Evolutionary conservation across 805 yeast genomes (phyloP), one percentile per base, ranked within the genome.

Genomic region (Metschnikowia gelsemii): DNA sequence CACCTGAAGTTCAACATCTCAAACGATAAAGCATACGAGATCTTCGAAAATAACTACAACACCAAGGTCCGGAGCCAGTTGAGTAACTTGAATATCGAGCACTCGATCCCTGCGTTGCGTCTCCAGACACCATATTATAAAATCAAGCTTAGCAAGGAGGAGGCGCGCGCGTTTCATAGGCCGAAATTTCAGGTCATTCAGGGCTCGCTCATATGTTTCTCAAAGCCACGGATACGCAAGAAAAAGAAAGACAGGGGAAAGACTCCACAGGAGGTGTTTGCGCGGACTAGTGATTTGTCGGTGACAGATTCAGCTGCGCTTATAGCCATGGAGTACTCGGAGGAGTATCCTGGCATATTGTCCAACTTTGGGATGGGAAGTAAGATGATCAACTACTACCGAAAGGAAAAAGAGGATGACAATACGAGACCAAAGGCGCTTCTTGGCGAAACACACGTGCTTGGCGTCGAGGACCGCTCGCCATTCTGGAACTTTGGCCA

Each of bases 401-500:
- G 99, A 50, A 91, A 91, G 59, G 79, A 78, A 46, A 72, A 72
- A 44, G 88, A 83, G 12, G 89, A 86, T 37, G 99, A 93, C 60
- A 76, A 79, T 3, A 73, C 85, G 4, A 78, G 98, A 46, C 98
- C 98, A 0, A 91, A 90, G 56, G 70, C 89, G 20, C 78, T 87
- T 1, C 74, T 89, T 30, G 99, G 99, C 32, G 99, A 93, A 60
- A 93, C 98, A 0, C 93, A 87, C 64, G 96, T 93, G 2, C 70
- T 93, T 26, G 97, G 96, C n/a, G 87, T 87, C 1, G 96, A 90
- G 59, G 99, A 93, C 64, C 76, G 95, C 54, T 87, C 96, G 6
- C 97, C 99, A 9, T 93, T 93, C 60, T 93, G 99, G 98, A 93
- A 90, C 61, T 93, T 89, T 68, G 99, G 99, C 1, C 87, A 85